These are phyloP conservation scores for Psilocybe cyanescens DNA, from an alignment of 768 basidiomycete genomes.

Conservation along the genomic window DNA sequence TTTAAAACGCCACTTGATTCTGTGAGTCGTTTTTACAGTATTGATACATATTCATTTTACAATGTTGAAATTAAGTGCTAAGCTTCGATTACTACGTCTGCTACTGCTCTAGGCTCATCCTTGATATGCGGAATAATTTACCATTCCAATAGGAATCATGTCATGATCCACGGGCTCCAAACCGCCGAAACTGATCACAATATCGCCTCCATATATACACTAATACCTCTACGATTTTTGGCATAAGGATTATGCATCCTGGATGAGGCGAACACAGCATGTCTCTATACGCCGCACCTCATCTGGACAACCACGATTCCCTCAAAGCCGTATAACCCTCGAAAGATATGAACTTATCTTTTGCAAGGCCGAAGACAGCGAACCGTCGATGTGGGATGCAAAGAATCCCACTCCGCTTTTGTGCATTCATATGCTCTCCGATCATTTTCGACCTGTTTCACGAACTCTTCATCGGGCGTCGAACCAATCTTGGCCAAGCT, in stretches of 20 bases:
- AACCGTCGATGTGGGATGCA: no score
- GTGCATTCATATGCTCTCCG: no score
- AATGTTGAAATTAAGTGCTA: neutral
- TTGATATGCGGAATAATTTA: constrained; percentile 35
- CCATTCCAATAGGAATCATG: constrained; percentile 31
- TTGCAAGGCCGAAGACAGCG: neutral
- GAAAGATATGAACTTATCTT: constrained; percentile 27
- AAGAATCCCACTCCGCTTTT: no score
- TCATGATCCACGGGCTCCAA: constrained; percentile 36
- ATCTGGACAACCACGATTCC: constrained; percentile 23
- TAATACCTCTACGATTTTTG: constrained; percentile 3
- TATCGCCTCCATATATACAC: constrained; percentile 33
- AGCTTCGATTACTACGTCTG: neutral
- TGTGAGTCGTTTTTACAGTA: no score
- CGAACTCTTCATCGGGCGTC: constrained; percentile 22
- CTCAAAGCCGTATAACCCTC: constrained; percentile 29
- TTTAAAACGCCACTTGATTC: no score
- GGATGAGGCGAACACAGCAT: constrained; percentile 23
- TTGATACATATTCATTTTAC: no score
- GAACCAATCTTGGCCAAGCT: constrained; percentile 5
- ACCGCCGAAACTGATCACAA: constrained; percentile 35
- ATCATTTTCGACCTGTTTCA: constrained; percentile 17
- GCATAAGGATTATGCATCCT: constrained; percentile 7
- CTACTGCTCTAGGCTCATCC: constrained; percentile 20
- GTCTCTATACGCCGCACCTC: constrained; percentile 26